Conservation (phyloP, 2,329 filamentous ascomycete species). For the Scedosporium dehoogii region DNA sequence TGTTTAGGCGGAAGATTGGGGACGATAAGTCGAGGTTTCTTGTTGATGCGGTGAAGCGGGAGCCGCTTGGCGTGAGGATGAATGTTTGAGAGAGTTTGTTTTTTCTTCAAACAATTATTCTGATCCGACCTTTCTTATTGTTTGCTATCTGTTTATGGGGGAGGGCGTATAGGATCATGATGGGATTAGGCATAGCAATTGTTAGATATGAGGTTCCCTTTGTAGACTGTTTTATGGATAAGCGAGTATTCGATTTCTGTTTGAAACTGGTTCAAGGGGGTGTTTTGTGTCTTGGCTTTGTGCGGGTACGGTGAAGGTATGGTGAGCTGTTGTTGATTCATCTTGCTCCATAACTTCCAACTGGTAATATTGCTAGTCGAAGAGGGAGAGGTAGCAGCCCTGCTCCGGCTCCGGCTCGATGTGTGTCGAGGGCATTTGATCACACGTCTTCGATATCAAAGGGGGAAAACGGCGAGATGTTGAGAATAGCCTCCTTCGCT, state of each 20-base stretch:
- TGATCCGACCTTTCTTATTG: neutral
- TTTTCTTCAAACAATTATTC: neutral
- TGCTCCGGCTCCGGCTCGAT: no score
- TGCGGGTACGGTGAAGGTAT: no score
- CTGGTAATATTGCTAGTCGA: no score
- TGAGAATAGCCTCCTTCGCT: no score
- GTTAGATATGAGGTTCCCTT: neutral
- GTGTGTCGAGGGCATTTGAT: no score
- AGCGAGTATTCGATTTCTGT: neutral
- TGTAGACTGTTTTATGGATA: neutral
- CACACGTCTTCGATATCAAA: no score
- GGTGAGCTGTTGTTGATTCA: neutral
- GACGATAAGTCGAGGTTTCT: constrained; percentile 62
- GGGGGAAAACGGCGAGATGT: no score
- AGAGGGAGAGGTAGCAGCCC: no score
- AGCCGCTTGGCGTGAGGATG: constrained; percentile 34
- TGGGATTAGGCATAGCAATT: neutral
- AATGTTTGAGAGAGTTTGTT: constrained; percentile 22
- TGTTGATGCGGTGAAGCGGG: constrained; percentile 46
- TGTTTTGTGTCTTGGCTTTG: neutral
- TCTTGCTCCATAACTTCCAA: neutral
- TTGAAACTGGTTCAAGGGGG: neutral
- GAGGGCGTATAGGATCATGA: neutral
- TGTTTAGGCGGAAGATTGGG: constrained; percentile 78
- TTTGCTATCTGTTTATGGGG: neutral